Conservation (phyloP, 2,329 filamentous ascomycete species). For the Fusarium succisae region DNA sequence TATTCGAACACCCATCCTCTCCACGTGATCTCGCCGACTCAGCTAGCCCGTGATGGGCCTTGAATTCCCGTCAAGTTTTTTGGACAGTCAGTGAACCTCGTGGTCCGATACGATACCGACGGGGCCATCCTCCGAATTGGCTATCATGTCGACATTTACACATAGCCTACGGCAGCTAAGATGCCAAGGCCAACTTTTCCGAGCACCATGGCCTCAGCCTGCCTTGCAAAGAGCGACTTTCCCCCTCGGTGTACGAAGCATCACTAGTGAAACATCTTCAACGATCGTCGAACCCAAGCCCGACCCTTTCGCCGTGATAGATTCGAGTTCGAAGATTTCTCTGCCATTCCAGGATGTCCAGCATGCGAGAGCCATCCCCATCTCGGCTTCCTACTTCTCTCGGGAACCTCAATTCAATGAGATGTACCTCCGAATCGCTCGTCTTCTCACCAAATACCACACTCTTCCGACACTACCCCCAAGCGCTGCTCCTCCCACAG, state of each 20-base stretch:
- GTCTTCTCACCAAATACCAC: conserved; percentile 75
- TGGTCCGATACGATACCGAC: conserved; percentile 37
- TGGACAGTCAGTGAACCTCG: conserved; percentile 32
- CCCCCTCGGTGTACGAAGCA: conserved; percentile 41
- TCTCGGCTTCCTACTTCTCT: conserved; percentile 94
- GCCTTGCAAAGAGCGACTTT: conserved; percentile 36
- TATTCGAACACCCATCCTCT: neutral
- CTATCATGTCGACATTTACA: conserved; percentile 49
- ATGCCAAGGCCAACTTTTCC: conserved; percentile 46
- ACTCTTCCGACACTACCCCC: conserved; percentile 75
- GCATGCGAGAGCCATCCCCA: conserved; percentile 80
- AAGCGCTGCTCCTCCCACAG: conserved; percentile 74
- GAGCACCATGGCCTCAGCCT: conserved; percentile 44
- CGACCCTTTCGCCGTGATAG: conserved; percentile 25
- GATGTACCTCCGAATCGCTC: conserved; percentile 77
- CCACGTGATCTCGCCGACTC: conserved; percentile 39
- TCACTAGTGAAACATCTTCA: conserved; percentile 39
- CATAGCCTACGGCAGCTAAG: conserved; percentile 49
- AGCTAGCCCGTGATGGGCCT: conserved; percentile 23
- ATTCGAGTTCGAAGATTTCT: conserved; percentile 33
- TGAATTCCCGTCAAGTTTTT: conserved; percentile 42
- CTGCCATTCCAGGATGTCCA: conserved; percentile 47
- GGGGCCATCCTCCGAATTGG: conserved; percentile 37
- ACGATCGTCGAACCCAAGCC: conserved; percentile 14
- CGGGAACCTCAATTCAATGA: conserved; percentile 88